Base-by-base conservation (phyloP, 352 stramenopile genomes). In the Phytophthora citricola region DNA sequence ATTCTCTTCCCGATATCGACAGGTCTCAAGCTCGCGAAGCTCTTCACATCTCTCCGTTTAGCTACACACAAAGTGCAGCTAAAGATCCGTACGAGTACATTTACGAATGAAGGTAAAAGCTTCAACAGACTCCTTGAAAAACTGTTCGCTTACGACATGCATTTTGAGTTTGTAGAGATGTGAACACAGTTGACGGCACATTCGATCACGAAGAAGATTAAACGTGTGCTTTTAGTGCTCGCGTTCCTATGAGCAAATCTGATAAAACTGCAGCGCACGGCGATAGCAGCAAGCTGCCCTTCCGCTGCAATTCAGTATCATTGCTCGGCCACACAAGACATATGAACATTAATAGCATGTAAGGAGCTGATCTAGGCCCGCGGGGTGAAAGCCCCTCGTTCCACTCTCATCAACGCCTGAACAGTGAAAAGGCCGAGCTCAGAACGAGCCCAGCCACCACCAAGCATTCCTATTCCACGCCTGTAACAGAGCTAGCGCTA, bases 161-260 rank as follows among this genome's bases (percentile, higher is more conserved):
- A 48, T 39, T 39, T 38, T 11, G 29, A 34, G 5, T 9, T 31
- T 32, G 3, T 36, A 15, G 20, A 63, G 32, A 58, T 92, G 79
- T 92, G 83, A 92, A 55, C 77, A 90, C 83, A 86, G 71, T 92
- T 92, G 83, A 92, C 83, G 83, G 83, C 83, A 92, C 83, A 90
- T 90, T 92, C 67, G 71, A 85, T 83, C 81, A 92, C 69, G 45
- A 71, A 76, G 45, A 31, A 57, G 78, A 87, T 77, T 66, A 86
- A 92, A 90, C 83, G 83, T 92, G 83, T 92, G 83, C 83, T 92
- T 92, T 92, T 81, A 92, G 81, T 89, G 80, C 70, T 92, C 83
- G 83, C 83, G 78, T 92, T 72, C 38, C 43, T 92, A 83, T 92
- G 47, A 85, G 83, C 83, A 90, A 80, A 83, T 85, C 71, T 63